Evolutionary conservation across 345 rosid species (phyloP).

Genomic region (Rhizophora apiculata): DNA sequence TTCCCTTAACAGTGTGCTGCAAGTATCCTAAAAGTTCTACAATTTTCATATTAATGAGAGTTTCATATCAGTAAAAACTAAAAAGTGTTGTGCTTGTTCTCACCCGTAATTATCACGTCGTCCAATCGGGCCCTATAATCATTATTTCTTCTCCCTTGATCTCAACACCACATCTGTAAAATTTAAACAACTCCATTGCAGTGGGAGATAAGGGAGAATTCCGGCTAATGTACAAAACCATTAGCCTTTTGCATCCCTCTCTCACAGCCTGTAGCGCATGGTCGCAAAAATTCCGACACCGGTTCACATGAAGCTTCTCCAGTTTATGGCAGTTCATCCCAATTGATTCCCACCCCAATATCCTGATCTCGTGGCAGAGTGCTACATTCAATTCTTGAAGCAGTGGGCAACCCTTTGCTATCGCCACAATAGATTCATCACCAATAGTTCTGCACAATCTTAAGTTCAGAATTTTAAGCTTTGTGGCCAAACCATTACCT

Average conservation of each 20-base stretch:
- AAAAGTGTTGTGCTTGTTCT: too few relatives aligned
- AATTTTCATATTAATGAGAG: too few relatives aligned
- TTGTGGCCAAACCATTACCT: constrained; percentile 50
- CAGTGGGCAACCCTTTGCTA: constrained; percentile 64
- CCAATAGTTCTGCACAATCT: constrained; percentile 57
- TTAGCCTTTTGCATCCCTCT: constrained; percentile 60
- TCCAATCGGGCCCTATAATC: constrained; percentile 56
- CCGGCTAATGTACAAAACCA: constrained; percentile 43
- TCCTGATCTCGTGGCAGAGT: constrained; percentile 51
- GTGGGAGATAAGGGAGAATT: constrained; percentile 19
- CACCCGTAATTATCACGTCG: constrained; percentile 11
- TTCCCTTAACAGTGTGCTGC: too few relatives aligned
- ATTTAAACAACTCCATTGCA: constrained; percentile 53
- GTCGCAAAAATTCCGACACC: constrained; percentile 58
- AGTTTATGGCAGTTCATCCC: constrained; percentile 49
- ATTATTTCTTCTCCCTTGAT: constrained; percentile 46
- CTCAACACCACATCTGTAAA: constrained; percentile 42
- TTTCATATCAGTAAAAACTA: too few relatives aligned
- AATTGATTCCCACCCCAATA: constrained; percentile 61
- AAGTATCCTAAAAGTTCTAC: too few relatives aligned
- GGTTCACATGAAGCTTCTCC: constrained; percentile 68
- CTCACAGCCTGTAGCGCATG: constrained; percentile 54
- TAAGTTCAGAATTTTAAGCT: constrained; percentile 56
- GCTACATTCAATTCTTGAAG: constrained; percentile 75
- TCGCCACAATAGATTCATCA: constrained; percentile 59